These are phyloP conservation scores for Yamadazyma sp. DNA, from an alignment of 805 yeast species.

Conservation along the genomic window DNA sequence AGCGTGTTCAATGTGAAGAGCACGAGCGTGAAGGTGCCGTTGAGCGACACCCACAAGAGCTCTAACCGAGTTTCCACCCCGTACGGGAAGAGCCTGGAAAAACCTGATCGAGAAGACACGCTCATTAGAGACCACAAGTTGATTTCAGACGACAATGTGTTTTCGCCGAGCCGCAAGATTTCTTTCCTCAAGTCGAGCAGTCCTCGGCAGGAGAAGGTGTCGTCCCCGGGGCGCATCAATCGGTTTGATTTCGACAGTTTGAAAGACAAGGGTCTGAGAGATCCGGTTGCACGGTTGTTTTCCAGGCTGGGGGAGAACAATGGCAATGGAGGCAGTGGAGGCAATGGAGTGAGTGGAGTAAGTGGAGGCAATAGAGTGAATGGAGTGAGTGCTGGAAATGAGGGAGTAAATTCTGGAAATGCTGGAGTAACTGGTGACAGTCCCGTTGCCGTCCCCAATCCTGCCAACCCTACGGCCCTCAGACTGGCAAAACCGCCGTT, in stretches of 20 bases:
- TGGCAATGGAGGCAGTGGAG: background rate
- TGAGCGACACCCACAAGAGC: constrained; percentile 3
- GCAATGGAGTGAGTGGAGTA: background rate
- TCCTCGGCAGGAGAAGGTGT: background rate
- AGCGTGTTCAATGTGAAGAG: constrained; percentile 6
- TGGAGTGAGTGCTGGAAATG: too few species aligned
- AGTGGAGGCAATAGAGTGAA: too few species aligned
- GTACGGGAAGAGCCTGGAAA: background rate
- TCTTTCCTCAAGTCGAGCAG: background rate
- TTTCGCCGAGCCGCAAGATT: constrained; percentile 18
- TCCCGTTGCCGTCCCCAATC: too few species aligned
- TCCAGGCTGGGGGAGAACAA: too few species aligned
- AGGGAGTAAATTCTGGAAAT: background rate
- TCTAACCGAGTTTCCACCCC: constrained; percentile 5
- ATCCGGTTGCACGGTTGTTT: constrained; percentile 4
- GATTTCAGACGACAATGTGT: constrained; percentile 25
- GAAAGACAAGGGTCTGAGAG: constrained; percentile 1
- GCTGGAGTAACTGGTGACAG: background rate
- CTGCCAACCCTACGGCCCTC: too few species aligned
- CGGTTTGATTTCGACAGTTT: constrained; percentile 7
- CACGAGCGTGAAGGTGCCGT: constrained; percentile 11
- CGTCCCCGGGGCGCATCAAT: constrained; percentile 1
- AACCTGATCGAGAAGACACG: constrained; percentile 13
- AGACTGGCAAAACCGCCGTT: constrained; percentile 17
- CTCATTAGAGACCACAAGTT: constrained; percentile 20